Base-by-base conservation (phyloP, 192 early-diverging fungal species). In the Coemansia sp. region DNA sequence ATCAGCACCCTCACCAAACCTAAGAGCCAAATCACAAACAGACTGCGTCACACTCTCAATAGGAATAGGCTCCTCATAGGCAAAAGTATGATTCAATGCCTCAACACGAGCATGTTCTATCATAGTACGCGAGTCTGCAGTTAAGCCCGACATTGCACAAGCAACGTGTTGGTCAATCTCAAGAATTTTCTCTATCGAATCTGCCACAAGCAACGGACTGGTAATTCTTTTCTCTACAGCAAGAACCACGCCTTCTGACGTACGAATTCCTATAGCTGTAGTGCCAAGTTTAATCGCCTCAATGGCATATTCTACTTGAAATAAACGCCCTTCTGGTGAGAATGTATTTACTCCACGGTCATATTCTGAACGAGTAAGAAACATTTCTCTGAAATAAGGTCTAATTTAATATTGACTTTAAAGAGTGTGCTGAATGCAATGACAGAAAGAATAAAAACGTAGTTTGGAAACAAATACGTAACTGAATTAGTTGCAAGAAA, bases 271-370 rank as follows among this genome's bases (percentile, higher is more conserved):
- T 50, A 99, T 92, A 5, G 97, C 94, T 7, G 97, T 98, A 11
- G 95, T 94, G 14, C 96, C 97, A 9, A 96, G 88, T 93, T 99
- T 99, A 86, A 99, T 98, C 63, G 97, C 95, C 74, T 99, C 97
- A 75, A 98, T 94, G 54, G 96, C 97, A 78, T 99, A 99, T 85
- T 99, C 97, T 60, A 99, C 97, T 83, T 99, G 97, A 88, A 98
- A 99, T 57, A 98, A 86, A 74, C 97, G 94, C 61, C 97, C 97
- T 83, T 99, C 97, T 54, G 97, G 97, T 24, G 93, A 95, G 83
- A 99, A 99, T 53, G 97, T 99, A 83, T 98, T 98, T 70, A 99
- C 97, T 53, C 97, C 97, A 63, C 96, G 91, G 84, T 99, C 97
- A 84, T 99, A 99, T 86, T 99, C 95, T 66, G 91, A 92, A 66